Evolutionary conservation across 2,329 filamentous ascomycete species (phyloP).

Genomic region (Nemania bipapillata): DNA sequence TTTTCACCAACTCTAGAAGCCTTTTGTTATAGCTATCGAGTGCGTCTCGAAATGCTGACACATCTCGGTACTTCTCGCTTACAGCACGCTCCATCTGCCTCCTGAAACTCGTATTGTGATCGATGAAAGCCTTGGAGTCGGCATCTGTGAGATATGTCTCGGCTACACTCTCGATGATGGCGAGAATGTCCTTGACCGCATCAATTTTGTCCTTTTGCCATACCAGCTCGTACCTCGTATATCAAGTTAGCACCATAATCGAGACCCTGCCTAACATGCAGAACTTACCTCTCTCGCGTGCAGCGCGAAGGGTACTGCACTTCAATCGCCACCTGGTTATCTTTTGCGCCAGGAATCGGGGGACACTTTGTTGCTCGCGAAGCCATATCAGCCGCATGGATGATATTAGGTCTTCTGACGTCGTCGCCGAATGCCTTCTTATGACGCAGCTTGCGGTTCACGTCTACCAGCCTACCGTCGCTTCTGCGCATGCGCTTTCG

Average conservation of each 20-base stretch:
- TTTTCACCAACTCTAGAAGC: constrained; percentile 71
- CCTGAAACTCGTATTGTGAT: constrained; percentile 78
- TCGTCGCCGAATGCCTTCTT: constrained; percentile 59
- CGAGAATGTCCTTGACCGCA: constrained; percentile 77
- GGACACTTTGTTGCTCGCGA: constrained; percentile 63
- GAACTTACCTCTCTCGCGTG: constrained; percentile 71
- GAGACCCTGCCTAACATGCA: constrained; percentile 22
- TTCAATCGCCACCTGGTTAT: constrained; percentile 69
- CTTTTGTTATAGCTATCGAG: constrained; percentile 81
- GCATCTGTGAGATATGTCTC: constrained; percentile 81
- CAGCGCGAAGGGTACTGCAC: constrained; percentile 86
- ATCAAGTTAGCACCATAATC: constrained; percentile 28
- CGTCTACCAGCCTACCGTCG: constrained; percentile 58
- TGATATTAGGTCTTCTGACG: constrained; percentile 59
- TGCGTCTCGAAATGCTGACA: constrained; percentile 75
- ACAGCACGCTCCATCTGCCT: constrained; percentile 80
- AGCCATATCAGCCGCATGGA: constrained; percentile 69
- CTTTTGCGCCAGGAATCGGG: constrained; percentile 60
- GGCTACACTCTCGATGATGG: constrained; percentile 74
- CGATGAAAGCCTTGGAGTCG: constrained; percentile 73
- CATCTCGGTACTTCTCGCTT: constrained; percentile 70
- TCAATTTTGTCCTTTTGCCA: constrained; percentile 82
- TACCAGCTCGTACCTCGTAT: constrained; percentile 74
- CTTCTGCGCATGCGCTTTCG: constrained; percentile 61
- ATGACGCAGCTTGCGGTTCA: constrained; percentile 60